These are phyloP conservation scores for Adansonia gregorii DNA, from an alignment of 441 rosid species.

Conservation along the genomic window DNA sequence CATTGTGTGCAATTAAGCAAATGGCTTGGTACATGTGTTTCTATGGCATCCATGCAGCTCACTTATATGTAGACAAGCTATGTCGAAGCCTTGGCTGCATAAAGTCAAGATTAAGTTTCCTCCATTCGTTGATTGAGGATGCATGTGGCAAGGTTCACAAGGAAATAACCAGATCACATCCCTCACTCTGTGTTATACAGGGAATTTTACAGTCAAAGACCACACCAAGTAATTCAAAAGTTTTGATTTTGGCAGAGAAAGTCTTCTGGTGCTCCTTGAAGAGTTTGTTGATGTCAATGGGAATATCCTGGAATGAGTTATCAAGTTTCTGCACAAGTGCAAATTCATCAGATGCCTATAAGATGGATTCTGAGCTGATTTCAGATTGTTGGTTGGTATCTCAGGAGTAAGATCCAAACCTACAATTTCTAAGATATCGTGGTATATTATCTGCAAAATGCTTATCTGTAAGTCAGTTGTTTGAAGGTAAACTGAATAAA, in stretches of 20 bases:
- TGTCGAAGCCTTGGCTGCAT: conserved; percentile 47
- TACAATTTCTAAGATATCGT: not conserved
- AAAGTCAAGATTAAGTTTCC: conserved; percentile 48
- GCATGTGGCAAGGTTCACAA: conserved; percentile 39
- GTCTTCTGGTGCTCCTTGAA: conserved; percentile 57
- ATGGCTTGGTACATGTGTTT: conserved; percentile 64
- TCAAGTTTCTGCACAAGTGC: conserved; percentile 31
- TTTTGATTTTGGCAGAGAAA: conserved; percentile 53
- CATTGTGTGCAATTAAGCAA: conserved; percentile 58
- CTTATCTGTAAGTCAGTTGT: conserved; percentile 3
- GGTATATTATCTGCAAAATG: conserved; percentile 22
- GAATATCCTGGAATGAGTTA: conserved; percentile 47
- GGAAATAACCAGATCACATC: conserved; percentile 51
- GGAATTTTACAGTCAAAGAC: conserved; percentile 48
- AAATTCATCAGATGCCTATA: conserved; percentile 36
- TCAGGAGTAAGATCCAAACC: conserved; percentile 52
- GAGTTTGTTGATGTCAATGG: conserved; percentile 51
- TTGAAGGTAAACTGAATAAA: conserved; percentile 7
- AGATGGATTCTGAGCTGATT: conserved; percentile 36
- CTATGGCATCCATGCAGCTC: conserved; percentile 55
- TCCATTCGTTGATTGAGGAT: conserved; percentile 43
- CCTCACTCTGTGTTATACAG: conserved; percentile 49
- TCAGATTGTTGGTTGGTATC: conserved; percentile 56
- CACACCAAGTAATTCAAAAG: conserved; percentile 38
- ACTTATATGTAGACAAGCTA: conserved; percentile 47